Evolutionary conservation across 2,329 filamentous ascomycete genomes (phyloP), one percentile per base, ranked within the genome.

Genomic region (Claviceps maximensis): DNA sequence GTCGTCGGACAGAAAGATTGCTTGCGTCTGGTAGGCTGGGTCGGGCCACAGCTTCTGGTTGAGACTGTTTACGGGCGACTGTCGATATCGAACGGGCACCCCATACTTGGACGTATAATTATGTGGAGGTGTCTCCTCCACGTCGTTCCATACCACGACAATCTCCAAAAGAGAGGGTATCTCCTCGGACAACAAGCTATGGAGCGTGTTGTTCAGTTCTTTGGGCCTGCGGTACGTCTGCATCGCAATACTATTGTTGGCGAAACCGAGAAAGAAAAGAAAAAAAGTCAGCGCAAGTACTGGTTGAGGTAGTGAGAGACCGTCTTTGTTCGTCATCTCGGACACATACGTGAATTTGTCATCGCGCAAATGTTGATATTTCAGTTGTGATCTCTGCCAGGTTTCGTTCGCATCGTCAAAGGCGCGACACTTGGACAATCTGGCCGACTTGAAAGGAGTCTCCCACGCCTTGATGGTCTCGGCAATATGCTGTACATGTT

Each of bases 1-100:
- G 53, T 71, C 69, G 44, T 71, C 69, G 19, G 64, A 66, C 10
- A 70, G 62, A 23, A 71, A 64, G n/a, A 71, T 62, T 13, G 68
- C 69, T 50, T 70, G 61, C 19, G 68, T 71, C 47, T 63, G 56
- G 57, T 67, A 71, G 1, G 59, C 58, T 4, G 67, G 63, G 29
- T 70, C 67, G 3, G 67, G 65, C 59, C 61, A 60, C 38, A 71
- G 64, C 54, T 70, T 69, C 46, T 67, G 58, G 59, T 71, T 71
- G 36, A 69, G 63, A 51, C 65, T 68, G 57, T 70, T 64, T 47
- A 56, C 58, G 9, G 58, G 52, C 13, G 68, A 64, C 9, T 54
- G 58, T 48, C 68, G 63, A 56, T 66, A 69, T 33, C 67, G 63
- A 13, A 71, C 66, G 2, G 58, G 53, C 7, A 69, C 62, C 47